phyloP scores from a whole-genome alignment of 2,329 filamentous ascomycete genomes.

The Penicillium crustosum region DNA sequence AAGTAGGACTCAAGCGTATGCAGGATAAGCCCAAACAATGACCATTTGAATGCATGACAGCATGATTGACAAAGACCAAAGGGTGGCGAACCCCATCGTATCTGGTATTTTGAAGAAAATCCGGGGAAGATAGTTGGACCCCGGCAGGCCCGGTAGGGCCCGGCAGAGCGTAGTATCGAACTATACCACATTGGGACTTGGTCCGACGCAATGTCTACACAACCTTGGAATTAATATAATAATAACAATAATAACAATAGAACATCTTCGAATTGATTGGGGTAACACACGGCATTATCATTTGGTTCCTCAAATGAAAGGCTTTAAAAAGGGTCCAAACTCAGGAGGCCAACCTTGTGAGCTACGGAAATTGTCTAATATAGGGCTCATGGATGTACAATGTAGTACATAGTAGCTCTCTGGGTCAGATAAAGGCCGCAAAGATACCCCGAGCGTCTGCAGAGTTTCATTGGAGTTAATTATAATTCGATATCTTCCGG shows the following conservation, averaged over 20 bases:
- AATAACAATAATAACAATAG: background rate
- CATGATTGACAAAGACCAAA: background rate
- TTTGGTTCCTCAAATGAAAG: background rate
- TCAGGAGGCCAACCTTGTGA: background rate
- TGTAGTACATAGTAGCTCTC: background rate
- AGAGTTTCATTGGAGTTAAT: background rate
- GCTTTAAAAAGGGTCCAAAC: background rate
- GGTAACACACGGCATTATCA: background rate
- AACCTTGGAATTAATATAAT: no score
- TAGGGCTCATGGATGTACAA: background rate
- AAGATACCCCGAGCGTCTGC: background rate
- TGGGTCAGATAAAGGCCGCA: background rate
- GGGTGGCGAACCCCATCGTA: background rate
- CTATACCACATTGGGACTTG: slow-evolving; percentile 6
- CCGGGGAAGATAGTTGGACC: slow-evolving; percentile 7
- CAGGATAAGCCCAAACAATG: background rate
- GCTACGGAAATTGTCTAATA: background rate
- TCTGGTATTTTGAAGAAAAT: slow-evolving; percentile 1
- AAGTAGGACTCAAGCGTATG: background rate
- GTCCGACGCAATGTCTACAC: background rate
- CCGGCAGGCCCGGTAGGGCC: background rate
- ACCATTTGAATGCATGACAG: background rate
- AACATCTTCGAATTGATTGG: background rate
- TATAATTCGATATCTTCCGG: background rate
- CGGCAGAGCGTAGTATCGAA: slow-evolving; percentile 4